Conservation (phyloP, 2,329 filamentous ascomycete genomes). For the Trichoderma pleuroti region DNA sequence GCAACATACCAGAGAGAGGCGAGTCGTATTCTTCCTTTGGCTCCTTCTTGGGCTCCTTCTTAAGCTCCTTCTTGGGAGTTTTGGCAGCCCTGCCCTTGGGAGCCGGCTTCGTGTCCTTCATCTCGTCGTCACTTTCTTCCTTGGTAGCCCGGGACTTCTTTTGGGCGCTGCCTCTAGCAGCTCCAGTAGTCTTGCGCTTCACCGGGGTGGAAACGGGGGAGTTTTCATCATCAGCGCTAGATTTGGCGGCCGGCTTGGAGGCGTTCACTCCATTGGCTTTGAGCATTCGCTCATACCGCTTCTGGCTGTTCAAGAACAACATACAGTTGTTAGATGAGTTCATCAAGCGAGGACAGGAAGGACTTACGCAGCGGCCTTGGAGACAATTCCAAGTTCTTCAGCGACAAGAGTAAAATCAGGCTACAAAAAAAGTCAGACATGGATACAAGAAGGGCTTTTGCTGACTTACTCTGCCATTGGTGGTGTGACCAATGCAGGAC, state of each 20-base stretch:
- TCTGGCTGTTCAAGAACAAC: conserved; percentile 47
- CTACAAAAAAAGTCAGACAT: conserved; percentile 36
- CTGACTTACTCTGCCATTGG: conserved; percentile 54
- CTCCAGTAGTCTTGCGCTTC: conserved; percentile 32
- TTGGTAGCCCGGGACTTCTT: conserved; percentile 29
- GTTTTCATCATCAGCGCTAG: conserved; percentile 7
- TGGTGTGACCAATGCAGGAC: conserved; percentile 59
- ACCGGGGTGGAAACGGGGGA: conserved; percentile 23
- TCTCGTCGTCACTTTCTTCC: conserved; percentile 24
- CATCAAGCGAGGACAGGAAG: not conserved
- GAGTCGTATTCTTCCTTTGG: conserved; percentile 27
- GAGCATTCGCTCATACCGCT: conserved; percentile 65
- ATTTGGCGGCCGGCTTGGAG: conserved; percentile 19
- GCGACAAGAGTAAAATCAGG: conserved; percentile 65
- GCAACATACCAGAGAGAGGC: conserved; percentile 27
- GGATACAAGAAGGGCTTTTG: rapidly evolving
- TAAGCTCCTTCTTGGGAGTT: conserved; percentile 20
- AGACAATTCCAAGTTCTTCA: conserved; percentile 58
- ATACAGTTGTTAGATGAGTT: not conserved
- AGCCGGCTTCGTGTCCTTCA: conserved; percentile 21
- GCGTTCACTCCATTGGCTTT: conserved; percentile 51
- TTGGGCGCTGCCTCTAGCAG: conserved; percentile 24
- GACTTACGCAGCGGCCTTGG: conserved; percentile 68
- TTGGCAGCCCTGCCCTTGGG: not conserved
- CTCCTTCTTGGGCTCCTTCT: conserved; percentile 21